Evolutionary conservation across 139 green algal species (phyloP), one percentile per base, ranked within the genome.

Genomic region (Ettlia oleoabundans): DNA sequence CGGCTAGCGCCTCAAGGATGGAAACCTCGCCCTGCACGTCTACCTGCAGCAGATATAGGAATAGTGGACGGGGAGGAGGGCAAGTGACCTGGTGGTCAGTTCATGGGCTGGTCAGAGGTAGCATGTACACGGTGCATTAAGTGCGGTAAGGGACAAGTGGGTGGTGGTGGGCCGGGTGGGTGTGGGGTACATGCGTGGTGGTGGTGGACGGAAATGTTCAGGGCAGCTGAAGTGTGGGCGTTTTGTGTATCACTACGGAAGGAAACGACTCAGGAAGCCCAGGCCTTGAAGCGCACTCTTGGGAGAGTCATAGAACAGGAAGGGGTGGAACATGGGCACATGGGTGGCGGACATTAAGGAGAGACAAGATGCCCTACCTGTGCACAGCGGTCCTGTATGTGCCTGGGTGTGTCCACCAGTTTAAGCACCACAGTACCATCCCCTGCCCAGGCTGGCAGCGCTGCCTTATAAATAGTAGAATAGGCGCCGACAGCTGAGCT

Each of bases 11-110:
- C 67, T 94, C 80, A 76, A 96, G 86, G 28, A 97, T 92, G 28
- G 63, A 33, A 32, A 97, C 85, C 88, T 97, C 94, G 0, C 71
- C 88, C 67, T 91, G 93, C 33, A 94, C 75, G 72, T 97, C 93
- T 21, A 88, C 88, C 72, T 93, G 83, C 10, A 26, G 64, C 30
- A 9, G 33, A 30, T 5, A 30, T 19, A n/a, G 33, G 13, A 19
- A 30, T 21, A 8, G 32, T 10, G 64, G 15, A 32, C 15, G 61
- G 3, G 24, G n/a, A 21, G 24, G 33, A n/a, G n/a, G n/a, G n/a
- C n/a, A n/a, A n/a, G n/a, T n/a, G n/a, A n/a, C n/a, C n/a, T n/a
- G n/a, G n/a, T n/a, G n/a, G n/a, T n/a, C n/a, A n/a, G n/a, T n/a
- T n/a, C n/a, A n/a, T n/a, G n/a, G n/a, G n/a, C n/a, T n/a, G n/a